These are phyloP conservation scores for Sechiopsis laciniata DNA, from an alignment of 306 rosid species.

Conservation along the genomic window DNA sequence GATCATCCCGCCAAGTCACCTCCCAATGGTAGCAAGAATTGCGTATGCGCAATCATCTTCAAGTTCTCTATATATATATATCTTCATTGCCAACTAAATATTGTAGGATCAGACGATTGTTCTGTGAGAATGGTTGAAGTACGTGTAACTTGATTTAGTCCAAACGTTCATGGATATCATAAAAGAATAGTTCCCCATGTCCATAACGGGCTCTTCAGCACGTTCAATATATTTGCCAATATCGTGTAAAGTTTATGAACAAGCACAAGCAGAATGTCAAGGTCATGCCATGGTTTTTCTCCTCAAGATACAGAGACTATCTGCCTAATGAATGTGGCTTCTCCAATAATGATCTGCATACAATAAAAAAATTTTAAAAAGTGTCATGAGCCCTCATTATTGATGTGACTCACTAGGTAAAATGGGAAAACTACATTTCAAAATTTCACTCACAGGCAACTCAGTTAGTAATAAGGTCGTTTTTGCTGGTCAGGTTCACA, in stretches of 20 bases:
- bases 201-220: neutral
- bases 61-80: neutral
- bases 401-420: neutral
- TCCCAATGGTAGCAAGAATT: neutral
- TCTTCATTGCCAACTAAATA: no score
- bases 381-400: neutral
- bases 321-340: constrained; percentile 6
- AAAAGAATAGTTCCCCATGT: neutral
- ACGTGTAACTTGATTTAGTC: no score
- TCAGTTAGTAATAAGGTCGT: constrained; percentile 35
- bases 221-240: neutral
- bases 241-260: neutral
- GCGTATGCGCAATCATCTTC: neutral
- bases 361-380: neutral
- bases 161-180: no score
- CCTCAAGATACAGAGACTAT: neutral
- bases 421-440: neutral
- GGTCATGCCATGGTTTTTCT: constrained; percentile 1
- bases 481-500: constrained; percentile 35
- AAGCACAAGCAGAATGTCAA: neutral
- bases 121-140: no score
- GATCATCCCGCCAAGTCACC: neutral
- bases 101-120: no score
- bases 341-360: constrained; percentile 7
- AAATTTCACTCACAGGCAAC: constrained; percentile 38